These are phyloP conservation scores for Cyberlindnera veronae DNA, from an alignment of 805 yeast species.

Conservation along the genomic window DNA sequence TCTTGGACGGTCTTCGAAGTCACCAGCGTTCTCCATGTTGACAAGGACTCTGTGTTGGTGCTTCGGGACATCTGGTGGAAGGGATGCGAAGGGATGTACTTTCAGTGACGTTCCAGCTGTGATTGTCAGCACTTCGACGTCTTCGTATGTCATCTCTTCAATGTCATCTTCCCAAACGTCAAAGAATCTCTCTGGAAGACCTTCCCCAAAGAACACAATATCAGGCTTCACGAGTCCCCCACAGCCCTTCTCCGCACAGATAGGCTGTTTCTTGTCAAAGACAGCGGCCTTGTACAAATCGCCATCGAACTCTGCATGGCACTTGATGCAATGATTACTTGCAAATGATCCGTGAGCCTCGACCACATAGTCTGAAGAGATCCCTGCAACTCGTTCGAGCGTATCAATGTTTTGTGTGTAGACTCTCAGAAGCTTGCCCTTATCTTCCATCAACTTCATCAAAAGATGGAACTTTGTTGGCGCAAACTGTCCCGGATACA, in stretches of 20 bases:
- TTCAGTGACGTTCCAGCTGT: constrained; percentile 92
- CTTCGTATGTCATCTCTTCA: constrained; percentile 8
- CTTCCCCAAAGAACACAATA: constrained; percentile 93
- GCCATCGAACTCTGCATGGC: constrained; percentile 51
- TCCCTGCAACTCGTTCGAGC: constrained; percentile 81
- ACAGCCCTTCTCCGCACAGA: constrained; percentile 53
- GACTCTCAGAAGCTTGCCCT: constrained; percentile 58
- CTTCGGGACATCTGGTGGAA: constrained; percentile 62
- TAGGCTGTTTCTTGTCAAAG: constrained; percentile 32
- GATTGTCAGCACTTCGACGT: constrained; percentile 51
- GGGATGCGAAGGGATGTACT: constrained; percentile 85
- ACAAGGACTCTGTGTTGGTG: constrained; percentile 57
- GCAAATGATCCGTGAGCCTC: constrained; percentile 98
- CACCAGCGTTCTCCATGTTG: constrained; percentile 78
- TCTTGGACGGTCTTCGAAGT: constrained; percentile 51
- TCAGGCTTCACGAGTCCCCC: constrained; percentile 84
- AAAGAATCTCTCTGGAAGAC: constrained; percentile 69
- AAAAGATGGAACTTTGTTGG: constrained; percentile 84
- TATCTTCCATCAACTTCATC: constrained; percentile 62
- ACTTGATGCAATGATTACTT: constrained; percentile 74
- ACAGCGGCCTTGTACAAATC: constrained; percentile 42
- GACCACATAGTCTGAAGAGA: constrained; percentile 57
- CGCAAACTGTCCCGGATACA: constrained; percentile 81
- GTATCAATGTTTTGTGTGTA: constrained; percentile 95
- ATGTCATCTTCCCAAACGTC: constrained; percentile 59